These are phyloP conservation scores for Agroathelia rolfsii DNA, from an alignment of 1,284 basidiomycete genomes.

Conservation along the genomic window DNA sequence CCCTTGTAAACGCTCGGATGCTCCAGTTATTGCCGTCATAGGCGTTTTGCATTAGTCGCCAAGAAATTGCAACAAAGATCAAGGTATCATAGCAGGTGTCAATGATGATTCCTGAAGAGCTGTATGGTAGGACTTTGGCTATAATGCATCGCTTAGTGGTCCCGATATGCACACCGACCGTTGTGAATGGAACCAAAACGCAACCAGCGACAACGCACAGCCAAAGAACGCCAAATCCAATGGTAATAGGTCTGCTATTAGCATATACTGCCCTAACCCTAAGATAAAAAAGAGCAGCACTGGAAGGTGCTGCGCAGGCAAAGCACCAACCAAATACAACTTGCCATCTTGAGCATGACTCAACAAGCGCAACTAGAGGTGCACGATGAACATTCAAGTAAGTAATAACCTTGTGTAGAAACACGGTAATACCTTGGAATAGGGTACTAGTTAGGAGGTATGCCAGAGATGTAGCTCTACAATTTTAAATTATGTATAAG, in stretches of 20 bases:
- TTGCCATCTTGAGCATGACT: no score
- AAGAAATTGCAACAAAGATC: constrained; percentile 5
- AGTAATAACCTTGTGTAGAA: no score
- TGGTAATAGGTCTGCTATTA: no score
- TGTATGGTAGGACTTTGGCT: constrained; percentile 9
- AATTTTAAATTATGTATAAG: not conserved
- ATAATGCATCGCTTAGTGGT: constrained; percentile 20
- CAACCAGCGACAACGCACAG: constrained; percentile 17
- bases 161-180: no score
- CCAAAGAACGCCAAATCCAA: constrained; percentile 24
- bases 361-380: no score
- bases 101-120: not conserved
- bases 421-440: constrained; percentile 1
- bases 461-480: not conserved
- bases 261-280: constrained; percentile 1
- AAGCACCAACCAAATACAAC: not conserved
- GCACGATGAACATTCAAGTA: no score
- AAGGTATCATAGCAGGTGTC: constrained; percentile 5
- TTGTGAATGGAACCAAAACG: constrained; percentile 16
- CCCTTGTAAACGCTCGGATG: not conserved
- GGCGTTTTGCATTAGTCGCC: not conserved
- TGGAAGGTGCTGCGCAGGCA: not conserved
- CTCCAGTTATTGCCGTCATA: not conserved
- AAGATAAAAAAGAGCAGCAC: not conserved
- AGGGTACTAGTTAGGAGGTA: not conserved